Conservation (phyloP, 2,329 filamentous ascomycete genomes). For the Fusarium beomiforme region DNA sequence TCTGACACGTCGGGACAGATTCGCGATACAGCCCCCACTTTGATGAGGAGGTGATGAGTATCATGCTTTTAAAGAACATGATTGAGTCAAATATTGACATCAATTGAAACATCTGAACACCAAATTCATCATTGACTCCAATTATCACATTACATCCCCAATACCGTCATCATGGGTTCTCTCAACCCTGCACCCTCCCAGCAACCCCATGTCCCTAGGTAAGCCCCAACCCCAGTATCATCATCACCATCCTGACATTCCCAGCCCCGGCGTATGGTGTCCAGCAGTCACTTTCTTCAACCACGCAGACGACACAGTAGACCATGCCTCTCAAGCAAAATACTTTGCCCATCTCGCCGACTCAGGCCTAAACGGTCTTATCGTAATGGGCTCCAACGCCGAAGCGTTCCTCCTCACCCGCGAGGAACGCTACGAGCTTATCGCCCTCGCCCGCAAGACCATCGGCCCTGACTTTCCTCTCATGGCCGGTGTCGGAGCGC, state of each 20-base stretch:
- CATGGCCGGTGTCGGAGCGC: slow-evolving; percentile 75
- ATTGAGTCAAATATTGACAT: not conserved
- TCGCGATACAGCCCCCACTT: slow-evolving; percentile 32
- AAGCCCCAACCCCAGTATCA: not conserved
- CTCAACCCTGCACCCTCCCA: slow-evolving; percentile 15
- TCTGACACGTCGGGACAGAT: slow-evolving; percentile 12
- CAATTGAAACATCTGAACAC: not conserved
- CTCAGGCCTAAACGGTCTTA: slow-evolving; percentile 61
- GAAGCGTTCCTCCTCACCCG: slow-evolving; percentile 67
- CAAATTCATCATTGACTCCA: not conserved
- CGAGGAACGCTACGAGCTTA: slow-evolving; percentile 66
- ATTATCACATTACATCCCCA: not conserved
- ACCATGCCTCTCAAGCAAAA: slow-evolving; percentile 58
- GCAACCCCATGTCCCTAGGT: not conserved
- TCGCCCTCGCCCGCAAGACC: slow-evolving; percentile 72
- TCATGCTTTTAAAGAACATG: slow-evolving; percentile 19
- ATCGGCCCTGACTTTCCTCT: slow-evolving; percentile 89
- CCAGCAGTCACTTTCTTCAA: slow-evolving; percentile 66
- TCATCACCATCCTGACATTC: not conserved
- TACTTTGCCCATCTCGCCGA: slow-evolving; percentile 63
- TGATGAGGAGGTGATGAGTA: slow-evolving; percentile 19
- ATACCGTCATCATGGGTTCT: slow-evolving; percentile 22
- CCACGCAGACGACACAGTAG: slow-evolving; percentile 57
- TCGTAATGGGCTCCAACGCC: slow-evolving; percentile 65
- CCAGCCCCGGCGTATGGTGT: slow-evolving; percentile 53